Evolutionary conservation across 179 eudicot species (phyloP).

Genomic region (Corrigiola litoralis): DNA sequence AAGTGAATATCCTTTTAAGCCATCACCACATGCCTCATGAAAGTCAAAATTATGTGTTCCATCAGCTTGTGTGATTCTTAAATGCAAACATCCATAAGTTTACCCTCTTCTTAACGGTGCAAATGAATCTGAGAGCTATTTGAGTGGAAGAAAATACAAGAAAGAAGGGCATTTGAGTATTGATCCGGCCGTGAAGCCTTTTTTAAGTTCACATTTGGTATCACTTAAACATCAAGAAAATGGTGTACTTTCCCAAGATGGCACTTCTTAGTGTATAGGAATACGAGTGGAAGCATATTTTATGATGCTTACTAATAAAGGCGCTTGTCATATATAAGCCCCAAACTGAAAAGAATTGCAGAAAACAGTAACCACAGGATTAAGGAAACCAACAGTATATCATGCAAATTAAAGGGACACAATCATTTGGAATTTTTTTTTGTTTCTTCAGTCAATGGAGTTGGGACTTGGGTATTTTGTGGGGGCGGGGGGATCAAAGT

Average conservation of each 20-base stretch:
- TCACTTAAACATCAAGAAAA: slow-evolving; percentile 18
- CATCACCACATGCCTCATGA: slow-evolving; percentile 23
- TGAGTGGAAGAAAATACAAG: not conserved
- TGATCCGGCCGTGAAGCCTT: slow-evolving; percentile 1
- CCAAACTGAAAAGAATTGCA: not conserved
- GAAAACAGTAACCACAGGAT: not conserved
- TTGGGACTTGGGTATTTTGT: too few relatives aligned
- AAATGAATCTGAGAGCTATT: too few relatives aligned
- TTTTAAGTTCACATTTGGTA: not conserved
- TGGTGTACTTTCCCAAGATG: not conserved
- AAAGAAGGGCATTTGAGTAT: slow-evolving; percentile 16
- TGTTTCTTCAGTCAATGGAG: too few relatives aligned
- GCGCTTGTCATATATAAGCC: not conserved
- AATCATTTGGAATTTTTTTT: too few relatives aligned
- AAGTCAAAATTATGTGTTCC: not conserved
- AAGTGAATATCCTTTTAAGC: slow-evolving; percentile 17
- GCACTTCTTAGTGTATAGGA: not conserved
- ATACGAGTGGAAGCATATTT: not conserved
- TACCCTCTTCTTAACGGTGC: not conserved
- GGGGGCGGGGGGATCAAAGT: too few relatives aligned
- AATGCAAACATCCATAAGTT: not conserved
- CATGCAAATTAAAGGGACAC: too few relatives aligned
- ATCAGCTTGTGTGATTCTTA: not conserved
- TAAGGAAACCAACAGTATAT: too few relatives aligned
- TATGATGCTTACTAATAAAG: slow-evolving; percentile 5